Base-by-base conservation (phyloP, 208 protist genomes). In the Leishmania martiniquensis region DNA sequence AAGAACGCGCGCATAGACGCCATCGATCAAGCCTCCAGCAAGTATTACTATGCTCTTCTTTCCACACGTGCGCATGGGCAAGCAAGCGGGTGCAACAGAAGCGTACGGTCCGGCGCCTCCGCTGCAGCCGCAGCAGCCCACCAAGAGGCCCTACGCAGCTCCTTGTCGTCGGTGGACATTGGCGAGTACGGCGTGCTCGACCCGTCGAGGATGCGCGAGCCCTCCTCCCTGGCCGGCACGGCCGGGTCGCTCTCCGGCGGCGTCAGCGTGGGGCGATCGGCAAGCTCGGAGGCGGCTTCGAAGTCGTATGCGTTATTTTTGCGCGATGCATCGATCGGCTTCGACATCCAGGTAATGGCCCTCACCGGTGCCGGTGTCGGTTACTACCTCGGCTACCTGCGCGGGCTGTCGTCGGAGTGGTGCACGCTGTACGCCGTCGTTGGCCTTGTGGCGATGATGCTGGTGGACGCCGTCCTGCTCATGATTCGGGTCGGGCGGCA, bases 281-380 rank as follows among this genome's bases (percentile, higher is more conserved):
- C 54, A 20, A 42, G 39, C 9, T 9, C 57, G 57, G 71, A 68
- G 62, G n/a, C 20, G 39, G 22, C 52, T 55, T 75, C 78, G 45
- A 77, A 76, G 75, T 89, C 86, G 1, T 90, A 89, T 83, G 78
- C 86, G 5, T 47, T 78, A 49, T 95, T 96, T 66, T 34, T 96
- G 42, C 82, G 80, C 1, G 86, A 89, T 69, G 87, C 84, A 4
- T 89, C 85, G 15, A 91, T 96, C 76, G 89, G 90, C 20, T 81
- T 95, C 47, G 92, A 96, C 77, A 91, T 96, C 32, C 85, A 91
- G 39, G 57, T 95, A 60, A 94, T 96, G 92, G 81, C 87, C 15
- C 75, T 95, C 15, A 87, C 87, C 34, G 92, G 89, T 15, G 92
- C 82, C 2, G 83, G 75, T 7, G 87, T 91, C 3, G 92, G 92